Evolutionary conservation across 768 basidiomycete genomes (phyloP).

Genomic region (Calocera cornea): DNA sequence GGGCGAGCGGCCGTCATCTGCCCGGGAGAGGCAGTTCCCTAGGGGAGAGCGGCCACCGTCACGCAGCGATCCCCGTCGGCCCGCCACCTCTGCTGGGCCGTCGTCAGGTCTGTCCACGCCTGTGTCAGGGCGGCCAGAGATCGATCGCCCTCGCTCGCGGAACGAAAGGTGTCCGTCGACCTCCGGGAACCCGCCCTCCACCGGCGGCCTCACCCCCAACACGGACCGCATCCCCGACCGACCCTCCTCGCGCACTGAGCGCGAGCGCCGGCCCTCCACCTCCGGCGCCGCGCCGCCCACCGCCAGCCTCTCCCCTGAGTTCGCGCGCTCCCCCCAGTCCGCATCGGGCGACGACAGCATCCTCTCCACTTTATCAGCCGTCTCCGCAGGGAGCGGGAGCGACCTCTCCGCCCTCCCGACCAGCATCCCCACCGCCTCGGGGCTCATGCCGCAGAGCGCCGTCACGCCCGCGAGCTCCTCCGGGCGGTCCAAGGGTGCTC

Average conservation of each 20-base stretch:
- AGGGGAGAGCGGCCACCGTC: background rate
- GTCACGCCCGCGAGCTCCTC: background rate
- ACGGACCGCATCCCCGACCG: background rate
- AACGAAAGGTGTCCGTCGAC: background rate
- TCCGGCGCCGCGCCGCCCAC: background rate
- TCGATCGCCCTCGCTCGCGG: background rate
- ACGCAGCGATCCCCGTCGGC: background rate
- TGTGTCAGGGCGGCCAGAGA: background rate
- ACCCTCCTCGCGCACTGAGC: background rate
- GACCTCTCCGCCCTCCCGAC: background rate
- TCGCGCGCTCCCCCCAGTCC: background rate
- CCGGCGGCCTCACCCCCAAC: background rate
- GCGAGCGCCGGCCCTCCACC: background rate
- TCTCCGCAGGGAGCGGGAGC: background rate
- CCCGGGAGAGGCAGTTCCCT: slow-evolving; percentile 6
- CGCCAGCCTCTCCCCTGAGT: background rate
- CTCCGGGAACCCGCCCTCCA: background rate
- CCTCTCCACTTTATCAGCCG: background rate
- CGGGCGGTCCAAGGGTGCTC: background rate
- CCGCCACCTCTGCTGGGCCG: background rate
- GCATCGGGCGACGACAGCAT: background rate
- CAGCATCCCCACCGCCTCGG: background rate
- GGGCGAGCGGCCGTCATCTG: slow-evolving; percentile 9
- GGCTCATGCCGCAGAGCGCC: background rate
- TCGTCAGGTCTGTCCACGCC: background rate